Conservation (phyloP, 495 filamentous ascomycete genomes). For the Penicillium malachiteum region DNA sequence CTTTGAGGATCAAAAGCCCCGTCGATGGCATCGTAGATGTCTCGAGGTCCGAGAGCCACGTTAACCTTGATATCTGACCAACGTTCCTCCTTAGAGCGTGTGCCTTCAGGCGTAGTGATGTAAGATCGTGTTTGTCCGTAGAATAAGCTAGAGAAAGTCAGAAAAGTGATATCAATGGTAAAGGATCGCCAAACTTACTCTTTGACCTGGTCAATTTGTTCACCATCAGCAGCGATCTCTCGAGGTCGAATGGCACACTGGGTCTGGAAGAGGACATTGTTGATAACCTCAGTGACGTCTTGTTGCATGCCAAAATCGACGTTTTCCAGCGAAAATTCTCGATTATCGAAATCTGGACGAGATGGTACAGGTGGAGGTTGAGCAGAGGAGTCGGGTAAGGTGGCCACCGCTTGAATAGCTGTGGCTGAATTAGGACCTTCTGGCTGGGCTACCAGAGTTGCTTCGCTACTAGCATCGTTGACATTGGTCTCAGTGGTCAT, state of each 20-base stretch:
- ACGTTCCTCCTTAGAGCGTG: slow-evolving; percentile 53
- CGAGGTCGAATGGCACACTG: slow-evolving; percentile 77
- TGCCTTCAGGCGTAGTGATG: slow-evolving; percentile 44
- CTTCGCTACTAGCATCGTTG: slow-evolving; percentile 47
- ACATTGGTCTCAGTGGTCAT: slow-evolving; percentile 12
- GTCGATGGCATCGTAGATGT: slow-evolving; percentile 82
- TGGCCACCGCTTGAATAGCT: neutral
- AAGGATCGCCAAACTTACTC: slow-evolving; percentile 39
- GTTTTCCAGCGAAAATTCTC: slow-evolving; percentile 50
- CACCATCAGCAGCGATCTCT: slow-evolving; percentile 58
- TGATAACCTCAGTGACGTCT: slow-evolving; percentile 94
- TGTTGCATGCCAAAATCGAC: slow-evolving; percentile 69
- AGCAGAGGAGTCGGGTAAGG: slow-evolving; percentile 19
- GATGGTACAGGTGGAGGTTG: slow-evolving; percentile 50
- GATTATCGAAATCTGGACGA: slow-evolving; percentile 28
- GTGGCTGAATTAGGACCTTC: slow-evolving; percentile 9
- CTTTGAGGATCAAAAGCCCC: slow-evolving; percentile 77
- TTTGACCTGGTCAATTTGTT: slow-evolving; percentile 79
- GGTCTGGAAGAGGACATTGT: slow-evolving; percentile 85
- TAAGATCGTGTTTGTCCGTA: slow-evolving; percentile 57
- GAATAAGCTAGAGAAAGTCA: slow-evolving; percentile 47
- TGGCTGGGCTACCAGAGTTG: slow-evolving; percentile 49
- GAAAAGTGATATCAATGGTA: neutral
- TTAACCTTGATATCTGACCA: slow-evolving; percentile 65
- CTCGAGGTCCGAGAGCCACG: slow-evolving; percentile 57